Percentiles rank a stretch among this genome's conserved stretches.
phyloP scores from a whole-genome alignment of 176 grass and related monocot species.

The Bromus sterilis region DNA sequence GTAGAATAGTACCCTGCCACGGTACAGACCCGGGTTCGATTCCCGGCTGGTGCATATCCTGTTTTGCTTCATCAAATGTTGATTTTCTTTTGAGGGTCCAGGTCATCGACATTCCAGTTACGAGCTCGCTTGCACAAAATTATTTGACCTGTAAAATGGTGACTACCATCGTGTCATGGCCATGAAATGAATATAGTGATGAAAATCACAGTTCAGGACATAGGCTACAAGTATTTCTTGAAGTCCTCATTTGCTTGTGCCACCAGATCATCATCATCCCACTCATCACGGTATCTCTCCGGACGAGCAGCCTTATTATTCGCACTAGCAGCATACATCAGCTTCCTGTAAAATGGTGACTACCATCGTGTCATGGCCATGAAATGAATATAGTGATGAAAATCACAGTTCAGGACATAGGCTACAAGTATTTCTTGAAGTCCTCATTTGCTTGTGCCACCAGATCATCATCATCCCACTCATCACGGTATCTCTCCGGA shows the following conservation, averaged over 20 bases:
- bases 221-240: slow-evolving; percentile 35
- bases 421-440: slow-evolving; percentile 51
- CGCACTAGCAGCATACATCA: slow-evolving; percentile 31
- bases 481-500: slow-evolving; percentile 56
- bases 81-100: too few relatives aligned
- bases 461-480: slow-evolving; percentile 74
- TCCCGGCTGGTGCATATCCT: slow-evolving; percentile 48
- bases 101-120: background rate
- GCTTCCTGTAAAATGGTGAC: slow-evolving; percentile 46
- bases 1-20: slow-evolving; percentile 76
- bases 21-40: slow-evolving; percentile 64
- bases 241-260: slow-evolving; percentile 48
- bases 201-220: background rate
- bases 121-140: background rate
- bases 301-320: slow-evolving; percentile 38
- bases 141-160: background rate
- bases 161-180: background rate
- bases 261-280: slow-evolving; percentile 66
- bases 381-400: background rate
- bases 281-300: slow-evolving; percentile 59
- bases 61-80: too few relatives aligned
- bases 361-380: background rate
- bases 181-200: background rate
- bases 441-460: slow-evolving; percentile 39
- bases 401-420: background rate